Base-by-base conservation (phyloP, 2,329 filamentous ascomycete genomes). In the Fonsecaea pedrosoi region DNA sequence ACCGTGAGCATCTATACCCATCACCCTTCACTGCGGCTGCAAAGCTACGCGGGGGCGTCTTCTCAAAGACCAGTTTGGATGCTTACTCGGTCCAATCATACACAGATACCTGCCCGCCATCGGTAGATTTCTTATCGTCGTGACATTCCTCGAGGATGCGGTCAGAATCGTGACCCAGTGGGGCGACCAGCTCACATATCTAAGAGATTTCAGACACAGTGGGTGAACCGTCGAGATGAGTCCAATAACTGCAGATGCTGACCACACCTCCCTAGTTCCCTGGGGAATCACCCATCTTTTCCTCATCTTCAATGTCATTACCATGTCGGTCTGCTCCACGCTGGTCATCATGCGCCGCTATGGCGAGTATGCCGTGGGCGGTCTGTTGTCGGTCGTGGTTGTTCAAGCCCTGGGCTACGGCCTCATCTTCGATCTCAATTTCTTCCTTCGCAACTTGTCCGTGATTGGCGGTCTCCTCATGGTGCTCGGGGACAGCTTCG, bases 361-460 rank as follows among this genome's bases (percentile, higher is more conserved):
- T 84, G 95, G 92, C 72, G 94, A 96, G 81, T 94, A 93, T 80
- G 95, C 94, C 67, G 95, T 98, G 67, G 88, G 84, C 69, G 95
- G 94, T 69, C 90, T 99, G 70, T 91, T 97, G 78, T 90, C 84
- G 61, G 95, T 99, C 61, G 94, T 99, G 60, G 81, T 99, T 69
- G 90, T 93, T 38, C 95, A 99, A 82, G 95, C 94, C 21, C 87
- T 99, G 64, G 95, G 95, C 74, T 99, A 99, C 79, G 95, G 95
- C 67, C 87, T 99, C 70, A 97, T 99, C 80, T 98, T 99, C 80
- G 95, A 99, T 81, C 87, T 98, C 77, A 99, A 98, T 88, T 99
- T 99, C 86, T 99, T 99, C 89, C 90, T 99, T 71, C 94, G 95
- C 82, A 99, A 99, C 79, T 85, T 99, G 69, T 97, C 93, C 72